A percentile compares a stretch with the other conserved stretches of the same genome.
These are phyloP conservation scores for Fusarium coicis DNA, from an alignment of 2,329 filamentous ascomycete species.

Conservation along the genomic window DNA sequence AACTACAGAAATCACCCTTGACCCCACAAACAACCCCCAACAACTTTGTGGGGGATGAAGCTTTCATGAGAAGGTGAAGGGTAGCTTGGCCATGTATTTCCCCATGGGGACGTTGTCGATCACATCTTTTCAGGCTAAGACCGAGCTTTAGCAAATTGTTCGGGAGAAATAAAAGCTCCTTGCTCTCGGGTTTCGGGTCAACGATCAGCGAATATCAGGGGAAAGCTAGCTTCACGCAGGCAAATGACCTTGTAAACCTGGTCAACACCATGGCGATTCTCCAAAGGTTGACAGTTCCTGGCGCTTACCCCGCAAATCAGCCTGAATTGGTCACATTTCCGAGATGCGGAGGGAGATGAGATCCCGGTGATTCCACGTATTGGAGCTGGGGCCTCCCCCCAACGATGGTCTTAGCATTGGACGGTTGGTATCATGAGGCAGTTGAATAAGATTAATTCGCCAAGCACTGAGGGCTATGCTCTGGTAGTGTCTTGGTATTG, in stretches of 20 bases:
- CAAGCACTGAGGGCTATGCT: background rate
- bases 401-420: background rate
- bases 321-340: constrained; percentile 24
- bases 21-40: constrained; percentile 41
- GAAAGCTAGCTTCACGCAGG: constrained; percentile 5
- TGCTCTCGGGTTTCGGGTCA: constrained; percentile 37
- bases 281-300: background rate
- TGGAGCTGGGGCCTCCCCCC: constrained; percentile 3
- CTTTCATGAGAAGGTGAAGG: constrained; percentile 21
- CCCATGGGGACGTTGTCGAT: constrained; percentile 42
- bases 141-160: constrained; percentile 18
- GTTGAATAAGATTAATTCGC: constrained; percentile 2
- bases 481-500: constrained; percentile 11
- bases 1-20: background rate
- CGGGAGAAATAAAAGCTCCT: constrained; percentile 6
- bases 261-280: constrained; percentile 11
- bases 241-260: constrained; percentile 17
- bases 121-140: constrained; percentile 32
- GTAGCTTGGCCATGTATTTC: constrained; percentile 30
- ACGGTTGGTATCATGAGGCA: background rate
- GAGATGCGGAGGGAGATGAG: constrained; percentile 25
- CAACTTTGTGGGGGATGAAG: constrained; percentile 38
- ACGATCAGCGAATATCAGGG: constrained; percentile 28
- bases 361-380: constrained; percentile 39
- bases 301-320: constrained; percentile 21